Evolutionary conservation across 345 rosid genomes (phyloP).

Genomic region (Nephelium lappaceum): DNA sequence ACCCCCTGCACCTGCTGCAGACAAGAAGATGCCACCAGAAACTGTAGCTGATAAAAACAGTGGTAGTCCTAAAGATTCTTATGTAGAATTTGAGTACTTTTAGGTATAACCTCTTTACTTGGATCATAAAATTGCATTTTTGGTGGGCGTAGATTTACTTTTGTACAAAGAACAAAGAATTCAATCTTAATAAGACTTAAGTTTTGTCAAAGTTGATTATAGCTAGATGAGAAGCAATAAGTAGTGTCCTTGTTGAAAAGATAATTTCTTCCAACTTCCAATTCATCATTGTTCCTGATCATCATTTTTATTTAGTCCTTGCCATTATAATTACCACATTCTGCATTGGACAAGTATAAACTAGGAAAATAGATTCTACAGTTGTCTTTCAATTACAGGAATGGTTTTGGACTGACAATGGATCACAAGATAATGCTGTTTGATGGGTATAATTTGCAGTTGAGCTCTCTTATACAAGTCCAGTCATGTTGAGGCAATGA

Average conservation of each 20-base stretch:
- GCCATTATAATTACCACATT: too few relatives aligned
- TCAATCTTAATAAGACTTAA: background rate
- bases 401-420: background rate
- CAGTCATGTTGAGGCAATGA: too few relatives aligned
- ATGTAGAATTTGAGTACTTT: constrained; percentile 67
- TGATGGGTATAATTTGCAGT: background rate
- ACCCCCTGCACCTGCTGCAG: constrained; percentile 24
- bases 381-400: background rate
- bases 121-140: background rate
- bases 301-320: background rate
- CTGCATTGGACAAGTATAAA: too few relatives aligned
- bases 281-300: background rate
- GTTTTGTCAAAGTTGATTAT: background rate
- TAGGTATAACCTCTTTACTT: constrained; percentile 23
- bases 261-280: background rate
- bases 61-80: constrained; percentile 32
- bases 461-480: too few relatives aligned
- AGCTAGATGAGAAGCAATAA: background rate
- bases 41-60: constrained; percentile 28
- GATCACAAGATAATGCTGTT: background rate
- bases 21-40: constrained; percentile 23
- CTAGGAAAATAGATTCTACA: too few relatives aligned
- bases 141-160: background rate
- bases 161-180: constrained; percentile 15
- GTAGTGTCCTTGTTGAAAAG: background rate